phyloP scores from a whole-genome alignment of 1,284 basidiomycete genomes.

The Cryptococcus depauperatus region DNA sequence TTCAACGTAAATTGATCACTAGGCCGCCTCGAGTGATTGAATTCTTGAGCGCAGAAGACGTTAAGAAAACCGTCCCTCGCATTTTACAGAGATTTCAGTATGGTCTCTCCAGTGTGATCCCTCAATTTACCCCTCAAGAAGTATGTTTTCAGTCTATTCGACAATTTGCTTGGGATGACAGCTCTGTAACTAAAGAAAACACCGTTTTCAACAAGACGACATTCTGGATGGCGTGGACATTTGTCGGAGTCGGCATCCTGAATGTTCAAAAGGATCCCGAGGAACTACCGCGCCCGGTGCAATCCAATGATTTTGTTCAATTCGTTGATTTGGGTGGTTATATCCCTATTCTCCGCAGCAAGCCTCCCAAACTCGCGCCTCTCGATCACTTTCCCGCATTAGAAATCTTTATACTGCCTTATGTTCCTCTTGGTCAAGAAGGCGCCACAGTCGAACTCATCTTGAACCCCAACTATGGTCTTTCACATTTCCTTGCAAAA shows the following conservation, averaged over 20 bases:
- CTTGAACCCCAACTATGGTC: slow-evolving; percentile 2
- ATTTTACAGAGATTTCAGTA: background rate
- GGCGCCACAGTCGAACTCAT: slow-evolving; percentile 11
- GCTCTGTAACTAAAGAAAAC: slow-evolving; percentile 6
- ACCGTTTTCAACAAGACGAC: slow-evolving; percentile 2
- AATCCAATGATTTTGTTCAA: slow-evolving; percentile 10
- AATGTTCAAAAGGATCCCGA: slow-evolving; percentile 13
- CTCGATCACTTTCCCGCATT: slow-evolving; percentile 9
- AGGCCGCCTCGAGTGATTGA: slow-evolving; percentile 1
- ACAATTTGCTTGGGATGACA: slow-evolving; percentile 14
- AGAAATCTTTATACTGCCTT: slow-evolving; percentile 8
- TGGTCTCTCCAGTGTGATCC: background rate
- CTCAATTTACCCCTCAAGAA: slow-evolving; percentile 8
- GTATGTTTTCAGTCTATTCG: slow-evolving; percentile 6
- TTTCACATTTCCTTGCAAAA: slow-evolving; percentile 1
- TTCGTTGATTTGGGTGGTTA: slow-evolving; percentile 13
- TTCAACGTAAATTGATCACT: slow-evolving; percentile 1
- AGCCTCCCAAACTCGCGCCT: slow-evolving; percentile 1
- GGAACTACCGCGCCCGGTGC: slow-evolving; percentile 6
- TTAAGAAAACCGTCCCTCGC: background rate
- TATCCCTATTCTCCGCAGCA: slow-evolving; percentile 3
- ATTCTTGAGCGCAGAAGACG: background rate
- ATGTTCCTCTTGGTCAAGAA: slow-evolving; percentile 4
- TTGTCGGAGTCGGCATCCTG: slow-evolving; percentile 6
- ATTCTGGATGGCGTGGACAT: slow-evolving; percentile 7